Evolutionary conservation across 495 filamentous ascomycete species (phyloP).

Genomic region (Echria macrotheca): DNA sequence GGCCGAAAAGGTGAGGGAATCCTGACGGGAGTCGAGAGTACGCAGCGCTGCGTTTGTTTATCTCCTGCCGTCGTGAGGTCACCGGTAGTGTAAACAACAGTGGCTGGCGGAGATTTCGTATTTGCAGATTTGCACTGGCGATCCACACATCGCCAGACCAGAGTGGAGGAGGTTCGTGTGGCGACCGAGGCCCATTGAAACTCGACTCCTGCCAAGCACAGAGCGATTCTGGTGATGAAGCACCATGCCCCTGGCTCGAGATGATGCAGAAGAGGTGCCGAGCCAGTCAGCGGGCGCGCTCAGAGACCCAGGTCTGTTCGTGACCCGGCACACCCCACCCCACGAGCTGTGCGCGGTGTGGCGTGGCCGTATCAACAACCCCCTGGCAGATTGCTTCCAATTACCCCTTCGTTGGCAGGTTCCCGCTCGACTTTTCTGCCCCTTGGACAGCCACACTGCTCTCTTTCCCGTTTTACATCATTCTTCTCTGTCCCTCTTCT

Average conservation of each 20-base stretch:
- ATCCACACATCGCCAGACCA: too few relatives aligned
- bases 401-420: conserved; percentile 25
- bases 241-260: conserved; percentile 13
- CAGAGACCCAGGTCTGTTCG: conserved; percentile 8
- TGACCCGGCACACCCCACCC: conserved; percentile 4
- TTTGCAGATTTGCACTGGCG: not conserved
- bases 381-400: conserved; percentile 23
- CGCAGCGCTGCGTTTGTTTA: too few relatives aligned
- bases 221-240: conserved; percentile 15
- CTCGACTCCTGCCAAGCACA: conserved; percentile 18
- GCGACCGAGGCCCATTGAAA: conserved; percentile 9
- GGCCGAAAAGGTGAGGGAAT: too few relatives aligned
- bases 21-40: too few relatives aligned
- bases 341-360: conserved; percentile 11
- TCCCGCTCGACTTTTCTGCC: conserved; percentile 18
- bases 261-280: conserved; percentile 9
- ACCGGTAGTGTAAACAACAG: too few relatives aligned
- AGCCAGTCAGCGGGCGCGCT: conserved; percentile 6
- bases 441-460: conserved; percentile 26
- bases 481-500: conserved; percentile 19
- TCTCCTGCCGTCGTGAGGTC: too few relatives aligned
- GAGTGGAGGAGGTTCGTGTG: conserved; percentile 3
- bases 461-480: conserved; percentile 27
- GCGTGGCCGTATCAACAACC: conserved; percentile 21
- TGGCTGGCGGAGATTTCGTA: too few relatives aligned